Evolutionary conservation across 306 rosid species (phyloP).

Genomic region (Luffa acutangula): DNA sequence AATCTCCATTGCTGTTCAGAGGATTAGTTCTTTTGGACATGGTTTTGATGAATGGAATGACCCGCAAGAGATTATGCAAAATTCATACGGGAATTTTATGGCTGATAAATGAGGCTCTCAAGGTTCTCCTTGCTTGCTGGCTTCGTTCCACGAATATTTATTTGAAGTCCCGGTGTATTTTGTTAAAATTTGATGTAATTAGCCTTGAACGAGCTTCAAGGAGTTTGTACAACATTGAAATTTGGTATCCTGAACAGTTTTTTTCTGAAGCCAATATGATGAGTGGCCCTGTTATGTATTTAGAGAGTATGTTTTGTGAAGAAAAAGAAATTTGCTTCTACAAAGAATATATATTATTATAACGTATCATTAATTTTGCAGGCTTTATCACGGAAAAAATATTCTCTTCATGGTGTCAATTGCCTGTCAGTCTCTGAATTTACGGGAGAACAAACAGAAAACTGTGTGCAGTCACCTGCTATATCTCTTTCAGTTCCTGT

Average conservation of each 20-base stretch:
- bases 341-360: background rate
- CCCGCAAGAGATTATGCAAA: background rate
- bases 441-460: constrained; percentile 18
- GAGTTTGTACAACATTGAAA: background rate
- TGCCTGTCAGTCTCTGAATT: constrained; percentile 30
- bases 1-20: background rate
- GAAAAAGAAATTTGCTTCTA: background rate
- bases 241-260: background rate
- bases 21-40: background rate
- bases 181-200: background rate
- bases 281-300: background rate
- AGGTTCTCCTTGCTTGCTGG: background rate
- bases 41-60: background rate
- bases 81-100: background rate
- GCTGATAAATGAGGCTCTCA: background rate
- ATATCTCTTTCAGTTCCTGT: constrained; percentile 12
- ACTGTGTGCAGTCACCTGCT: constrained; percentile 19
- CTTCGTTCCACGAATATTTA: background rate
- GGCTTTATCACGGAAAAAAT: constrained; percentile 27
- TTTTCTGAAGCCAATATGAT: background rate
- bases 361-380: constrained; percentile 33
- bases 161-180: background rate
- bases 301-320: background rate
- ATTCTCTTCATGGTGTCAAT: constrained; percentile 26
- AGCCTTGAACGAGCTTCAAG: background rate